Conservation (phyloP, 805 yeast species). For the Barnettozyma siamensis region DNA sequence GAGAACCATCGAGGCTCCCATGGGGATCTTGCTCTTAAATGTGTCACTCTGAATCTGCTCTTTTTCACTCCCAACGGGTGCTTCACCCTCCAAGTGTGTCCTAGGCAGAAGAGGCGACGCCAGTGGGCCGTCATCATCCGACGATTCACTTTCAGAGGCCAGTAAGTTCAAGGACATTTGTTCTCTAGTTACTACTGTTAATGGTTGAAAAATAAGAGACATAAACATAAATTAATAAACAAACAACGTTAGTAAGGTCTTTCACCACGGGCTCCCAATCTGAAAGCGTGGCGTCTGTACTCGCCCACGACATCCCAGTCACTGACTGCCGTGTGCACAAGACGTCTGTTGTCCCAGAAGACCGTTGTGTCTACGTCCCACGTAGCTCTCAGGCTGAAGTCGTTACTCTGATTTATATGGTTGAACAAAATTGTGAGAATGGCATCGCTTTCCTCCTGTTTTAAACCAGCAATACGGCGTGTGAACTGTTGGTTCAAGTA, state of each 20-base stretch:
- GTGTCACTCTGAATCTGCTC: slow-evolving; percentile 18
- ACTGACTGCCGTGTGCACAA: slow-evolving; percentile 49
- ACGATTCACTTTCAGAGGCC: slow-evolving; percentile 23
- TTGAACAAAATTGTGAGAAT: slow-evolving; percentile 41
- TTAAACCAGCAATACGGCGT: slow-evolving; percentile 45
- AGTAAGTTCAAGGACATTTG: slow-evolving; percentile 13
- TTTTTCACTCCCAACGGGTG: neutral
- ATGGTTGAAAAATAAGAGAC: neutral
- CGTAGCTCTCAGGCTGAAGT: slow-evolving; percentile 19
- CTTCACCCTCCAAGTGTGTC: neutral
- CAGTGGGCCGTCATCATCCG: slow-evolving; percentile 15
- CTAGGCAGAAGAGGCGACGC: neutral
- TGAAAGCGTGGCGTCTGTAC: slow-evolving; percentile 11
- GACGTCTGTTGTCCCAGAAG: slow-evolving; percentile 24
- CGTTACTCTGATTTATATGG: slow-evolving; percentile 41
- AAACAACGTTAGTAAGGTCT: slow-evolving; percentile 6
- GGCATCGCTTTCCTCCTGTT: slow-evolving; percentile 43
- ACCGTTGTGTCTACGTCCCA: slow-evolving; percentile 22
- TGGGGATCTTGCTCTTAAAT: slow-evolving; percentile 18
- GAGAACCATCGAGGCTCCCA: slow-evolving; percentile 20
- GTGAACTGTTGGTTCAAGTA: slow-evolving; percentile 50
- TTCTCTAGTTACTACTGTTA: neutral
- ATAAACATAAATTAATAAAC: too few species aligned
- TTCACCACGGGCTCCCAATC: slow-evolving; percentile 12
- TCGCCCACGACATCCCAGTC: slow-evolving; percentile 34